Percentiles rank a stretch among this genome's conserved stretches.
These are phyloP conservation scores for Solanum hybrid DNA, from an alignment of 305 asterid genomes.

Conservation along the genomic window DNA sequence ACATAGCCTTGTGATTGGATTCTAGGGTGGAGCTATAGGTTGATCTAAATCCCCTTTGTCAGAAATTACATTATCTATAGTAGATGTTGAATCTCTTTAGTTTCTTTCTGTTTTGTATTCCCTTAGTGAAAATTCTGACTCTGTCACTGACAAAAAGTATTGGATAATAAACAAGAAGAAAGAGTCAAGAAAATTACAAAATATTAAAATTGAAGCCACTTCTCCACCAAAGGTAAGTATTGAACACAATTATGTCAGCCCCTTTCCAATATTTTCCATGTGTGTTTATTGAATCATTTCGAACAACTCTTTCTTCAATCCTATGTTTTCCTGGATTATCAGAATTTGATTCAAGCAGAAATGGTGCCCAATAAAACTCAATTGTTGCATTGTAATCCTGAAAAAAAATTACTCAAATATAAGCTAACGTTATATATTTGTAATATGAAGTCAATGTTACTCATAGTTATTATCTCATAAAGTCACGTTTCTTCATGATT, in stretches of 20 bases:
- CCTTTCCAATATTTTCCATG: slow-evolving; percentile 87
- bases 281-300: slow-evolving; percentile 67
- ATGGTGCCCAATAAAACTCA: slow-evolving; percentile 97
- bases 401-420: not conserved
- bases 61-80: not conserved
- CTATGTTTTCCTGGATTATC: slow-evolving; percentile 61
- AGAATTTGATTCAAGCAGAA: slow-evolving; percentile 72
- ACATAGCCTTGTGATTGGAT: not conserved
- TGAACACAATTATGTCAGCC: slow-evolving; percentile 68
- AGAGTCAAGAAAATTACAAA: slow-evolving; percentile 20
- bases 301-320: slow-evolving; percentile 46
- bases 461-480: not conserved
- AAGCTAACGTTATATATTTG: not conserved
- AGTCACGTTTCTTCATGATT: not conserved
- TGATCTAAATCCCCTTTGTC: not conserved
- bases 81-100: not conserved
- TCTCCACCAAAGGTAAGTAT: slow-evolving; percentile 87
- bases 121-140: not conserved
- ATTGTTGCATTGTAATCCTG: slow-evolving; percentile 75
- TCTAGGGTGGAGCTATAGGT: not conserved
- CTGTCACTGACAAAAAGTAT: not conserved
- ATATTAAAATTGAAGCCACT: slow-evolving; percentile 47
- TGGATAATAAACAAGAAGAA: not conserved
- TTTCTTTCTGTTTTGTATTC: not conserved
- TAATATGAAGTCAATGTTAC: not conserved